Base-by-base conservation (phyloP, 1,284 basidiomycete genomes). In the Microbotryum scabiosae region DNA sequence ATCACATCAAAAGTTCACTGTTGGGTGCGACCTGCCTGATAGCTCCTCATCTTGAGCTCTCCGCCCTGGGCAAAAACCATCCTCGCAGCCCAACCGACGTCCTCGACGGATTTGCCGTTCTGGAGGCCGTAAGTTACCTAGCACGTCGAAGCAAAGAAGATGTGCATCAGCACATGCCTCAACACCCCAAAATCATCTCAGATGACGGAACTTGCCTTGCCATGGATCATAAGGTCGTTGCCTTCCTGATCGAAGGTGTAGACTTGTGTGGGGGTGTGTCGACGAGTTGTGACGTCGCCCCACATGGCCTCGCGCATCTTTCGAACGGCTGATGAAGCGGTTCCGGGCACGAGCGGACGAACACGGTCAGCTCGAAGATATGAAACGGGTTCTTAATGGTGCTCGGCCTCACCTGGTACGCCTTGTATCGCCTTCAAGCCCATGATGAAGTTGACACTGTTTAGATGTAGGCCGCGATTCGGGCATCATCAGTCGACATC, bases 121-220 rank as follows among this genome's bases (percentile, higher is more conserved):
- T 56, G 20, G n/a, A 66, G 54, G 5, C 65, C 65, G 41, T 63
- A 66, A n/a, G 45, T 44, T 8, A 66, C 61, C 65, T 66, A n/a
- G 6, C 32, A 36, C 28, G n/a, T 28, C 18, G 5, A 14, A 49
- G 23, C 4, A 30, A 32, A n/a, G 12, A 16, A 18, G 14, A 20
- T 14, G 43, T 1, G 16, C 4, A 12, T 21, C 16, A 21, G 23
- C 52, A 16, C 48, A 26, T 25, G 25, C 25, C 4, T 20, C 12
- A 9, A 16, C 3, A 2, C 7, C 14, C 5, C 5, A 10, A 45
- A 21, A 6, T 9, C 6, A 23, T n/a, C 5, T 3, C 10, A 25
- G 30, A 16, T 18, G 32, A 43, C 2, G 25, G 12, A 57, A 23
- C 48, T 36, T 10, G 61, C 65, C 6, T 59, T 63, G 8, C 65